Evolutionary conservation across 2,329 filamentous ascomycete genomes (phyloP).

Genomic region (Aotearoamyces nothofagi): DNA sequence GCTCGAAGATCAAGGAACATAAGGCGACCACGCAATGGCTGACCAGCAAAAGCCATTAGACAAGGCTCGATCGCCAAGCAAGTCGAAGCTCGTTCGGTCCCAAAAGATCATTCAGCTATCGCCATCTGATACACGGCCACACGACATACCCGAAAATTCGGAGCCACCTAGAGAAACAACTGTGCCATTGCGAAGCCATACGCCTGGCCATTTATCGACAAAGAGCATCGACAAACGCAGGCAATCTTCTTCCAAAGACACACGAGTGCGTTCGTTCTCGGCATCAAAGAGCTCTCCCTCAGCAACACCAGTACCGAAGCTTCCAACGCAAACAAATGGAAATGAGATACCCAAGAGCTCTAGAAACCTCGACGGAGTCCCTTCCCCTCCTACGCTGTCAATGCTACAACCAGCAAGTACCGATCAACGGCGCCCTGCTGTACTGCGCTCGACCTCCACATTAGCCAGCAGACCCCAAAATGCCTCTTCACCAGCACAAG

Average conservation of each 20-base stretch:
- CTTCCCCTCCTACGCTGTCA: neutral
- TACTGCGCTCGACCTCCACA: slow-evolving; percentile 21
- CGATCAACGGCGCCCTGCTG: neutral
- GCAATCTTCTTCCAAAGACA: slow-evolving; percentile 15
- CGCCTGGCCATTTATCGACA: slow-evolving; percentile 42
- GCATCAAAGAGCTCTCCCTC: slow-evolving; percentile 14
- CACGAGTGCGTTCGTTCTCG: slow-evolving; percentile 20
- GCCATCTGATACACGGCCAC: slow-evolving; percentile 20
- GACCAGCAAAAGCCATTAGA: slow-evolving; percentile 15
- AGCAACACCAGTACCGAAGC: slow-evolving; percentile 8
- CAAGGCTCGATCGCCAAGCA: slow-evolving; percentile 20
- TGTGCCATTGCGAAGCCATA: slow-evolving; percentile 38
- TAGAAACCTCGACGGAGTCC: neutral
- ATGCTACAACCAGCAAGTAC: neutral
- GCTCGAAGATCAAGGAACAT: slow-evolving; percentile 8
- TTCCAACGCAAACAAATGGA: neutral
- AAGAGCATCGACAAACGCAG: slow-evolving; percentile 29
- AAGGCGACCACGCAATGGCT: slow-evolving; percentile 18
- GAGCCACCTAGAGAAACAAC: slow-evolving; percentile 21
- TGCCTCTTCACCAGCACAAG: slow-evolving; percentile 11
- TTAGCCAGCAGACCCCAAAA: slow-evolving; percentile 24
- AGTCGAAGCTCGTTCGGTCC: slow-evolving; percentile 32
- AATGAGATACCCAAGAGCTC: neutral
- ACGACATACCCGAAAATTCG: slow-evolving; percentile 22
- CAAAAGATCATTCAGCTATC: slow-evolving; percentile 33